phyloP scores from a whole-genome alignment of 305 asterid genomes.

The Nicotiana rustica region DNA sequence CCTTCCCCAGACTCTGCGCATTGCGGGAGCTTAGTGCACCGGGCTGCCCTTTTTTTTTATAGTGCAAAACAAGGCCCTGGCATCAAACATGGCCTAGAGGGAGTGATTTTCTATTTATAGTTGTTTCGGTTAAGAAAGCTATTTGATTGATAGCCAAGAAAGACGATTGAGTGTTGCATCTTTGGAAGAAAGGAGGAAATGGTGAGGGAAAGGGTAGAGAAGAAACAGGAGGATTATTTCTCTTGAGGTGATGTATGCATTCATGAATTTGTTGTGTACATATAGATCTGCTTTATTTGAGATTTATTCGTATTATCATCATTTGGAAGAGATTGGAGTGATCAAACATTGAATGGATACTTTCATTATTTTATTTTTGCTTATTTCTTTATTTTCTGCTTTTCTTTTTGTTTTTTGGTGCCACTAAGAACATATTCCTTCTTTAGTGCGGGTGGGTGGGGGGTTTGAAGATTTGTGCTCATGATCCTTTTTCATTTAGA shows the following conservation, averaged over 20 bases:
- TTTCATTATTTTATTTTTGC: neutral
- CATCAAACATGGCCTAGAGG: constrained; percentile 9
- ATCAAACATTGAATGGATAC: constrained; percentile 1
- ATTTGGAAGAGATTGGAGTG: constrained; percentile 7
- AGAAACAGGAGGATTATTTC: neutral
- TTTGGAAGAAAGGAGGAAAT: constrained; percentile 29
- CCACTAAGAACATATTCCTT: constrained; percentile 16
- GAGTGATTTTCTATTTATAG: neutral
- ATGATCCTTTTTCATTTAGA: neutral
- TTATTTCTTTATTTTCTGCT: neutral
- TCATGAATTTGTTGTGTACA: neutral
- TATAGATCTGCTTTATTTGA: neutral
- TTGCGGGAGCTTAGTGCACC: too few species aligned
- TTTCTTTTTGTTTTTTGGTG: neutral
- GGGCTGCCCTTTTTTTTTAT: too few species aligned
- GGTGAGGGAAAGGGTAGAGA: constrained; percentile 16
- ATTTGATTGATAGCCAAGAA: neutral
- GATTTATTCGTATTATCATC: neutral
- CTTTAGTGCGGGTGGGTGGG: neutral
- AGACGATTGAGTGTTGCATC: constrained; percentile 18
- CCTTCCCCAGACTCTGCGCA: too few species aligned
- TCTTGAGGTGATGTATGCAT: constrained; percentile 16
- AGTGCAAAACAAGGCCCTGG: neutral
- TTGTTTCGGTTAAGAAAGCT: constrained; percentile 15
- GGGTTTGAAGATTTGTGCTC: neutral